Evolutionary conservation across 805 yeast genomes (phyloP).

Genomic region (Jamesozyma piceae): DNA sequence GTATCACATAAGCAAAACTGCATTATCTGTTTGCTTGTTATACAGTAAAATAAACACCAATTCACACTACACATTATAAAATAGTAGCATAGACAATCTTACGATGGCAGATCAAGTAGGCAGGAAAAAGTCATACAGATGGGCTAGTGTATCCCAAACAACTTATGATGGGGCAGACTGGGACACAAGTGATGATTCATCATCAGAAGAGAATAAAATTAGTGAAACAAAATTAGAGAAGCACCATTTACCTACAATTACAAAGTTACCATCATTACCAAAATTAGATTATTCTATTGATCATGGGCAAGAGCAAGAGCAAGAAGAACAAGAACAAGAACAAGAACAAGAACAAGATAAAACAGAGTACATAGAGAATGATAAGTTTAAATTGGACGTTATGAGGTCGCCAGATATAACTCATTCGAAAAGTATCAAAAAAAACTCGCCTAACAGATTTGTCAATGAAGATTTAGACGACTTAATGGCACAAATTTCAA

Average conservation of each 20-base stretch:
- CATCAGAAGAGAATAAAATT: neutral
- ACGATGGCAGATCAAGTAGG: slow-evolving; percentile 18
- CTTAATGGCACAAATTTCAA: slow-evolving; percentile 26
- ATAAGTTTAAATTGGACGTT: neutral
- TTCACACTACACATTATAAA: neutral
- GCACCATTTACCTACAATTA: neutral
- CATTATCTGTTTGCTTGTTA: no score
- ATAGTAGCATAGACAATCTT: no score
- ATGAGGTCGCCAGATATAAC: neutral
- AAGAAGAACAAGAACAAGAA: neutral
- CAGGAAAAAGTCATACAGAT: slow-evolving; percentile 34
- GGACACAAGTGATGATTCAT: slow-evolving; percentile 26
- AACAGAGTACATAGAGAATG: slow-evolving; percentile 11
- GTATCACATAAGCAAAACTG: no score
- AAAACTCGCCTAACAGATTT: slow-evolving; percentile 6
- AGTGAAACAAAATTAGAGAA: neutral
- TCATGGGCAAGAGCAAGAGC: neutral
- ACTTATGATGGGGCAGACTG: slow-evolving; percentile 37
- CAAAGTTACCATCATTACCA: slow-evolving; percentile 20
- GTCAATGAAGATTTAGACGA: slow-evolving; percentile 25
- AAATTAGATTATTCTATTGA: slow-evolving; percentile 15
- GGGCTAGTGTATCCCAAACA: slow-evolving; percentile 35
- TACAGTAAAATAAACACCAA: no score
- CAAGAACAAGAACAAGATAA: neutral
- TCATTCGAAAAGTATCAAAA: neutral